Base-by-base conservation (phyloP, 2,329 filamentous ascomycete species). In the Scedosporium apiospermum region DNA sequence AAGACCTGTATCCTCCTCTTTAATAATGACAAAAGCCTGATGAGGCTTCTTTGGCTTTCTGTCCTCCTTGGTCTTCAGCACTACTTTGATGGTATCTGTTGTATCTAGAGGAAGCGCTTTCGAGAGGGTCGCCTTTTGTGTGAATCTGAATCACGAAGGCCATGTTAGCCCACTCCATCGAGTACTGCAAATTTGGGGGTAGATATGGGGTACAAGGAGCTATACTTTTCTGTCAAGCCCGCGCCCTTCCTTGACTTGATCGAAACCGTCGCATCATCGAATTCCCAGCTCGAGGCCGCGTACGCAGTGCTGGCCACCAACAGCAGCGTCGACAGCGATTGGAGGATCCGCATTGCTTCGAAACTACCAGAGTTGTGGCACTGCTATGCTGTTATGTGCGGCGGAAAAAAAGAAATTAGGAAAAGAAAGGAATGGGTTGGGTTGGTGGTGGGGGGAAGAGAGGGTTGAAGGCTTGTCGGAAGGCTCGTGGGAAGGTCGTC, bases 1-100 rank as follows among this genome's bases (percentile, higher is more conserved):
- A 57, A 99, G 80, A 42, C 90, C 91, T 10, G 87, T 88, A 12
- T 81, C 78, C 10, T 82, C 78, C 68, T 98, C 92, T 69, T 85
- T 87, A 63, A 99, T 76, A 16, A 95, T 82, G 62, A 99, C 81
- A 79, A 97, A 97, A 5, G 92, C 92, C 77, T 99, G 95, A 76
- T 99, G 95, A 68, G 95, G 91, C 67, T 90, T 86, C 81, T 92
- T 93, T 57, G 85, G 82, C 68, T 86, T 88, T 75, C 87, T 86
- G 71, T 84, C 87, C 71, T 96, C 91, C 72, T 89, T 88, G 7
- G 91, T 83, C 41, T 91, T 96, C 69, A 99, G 78, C 67, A 86
- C 77, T 67, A 99, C 78, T 79, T 95, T 96, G 71, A 98, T 80
- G 51, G 86, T 86, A 71, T 96, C 92, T 62, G 83, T 74, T 62